phyloP scores from a whole-genome alignment of 495 filamentous ascomycete species.

The Hypoxylon fragiforme region DNA sequence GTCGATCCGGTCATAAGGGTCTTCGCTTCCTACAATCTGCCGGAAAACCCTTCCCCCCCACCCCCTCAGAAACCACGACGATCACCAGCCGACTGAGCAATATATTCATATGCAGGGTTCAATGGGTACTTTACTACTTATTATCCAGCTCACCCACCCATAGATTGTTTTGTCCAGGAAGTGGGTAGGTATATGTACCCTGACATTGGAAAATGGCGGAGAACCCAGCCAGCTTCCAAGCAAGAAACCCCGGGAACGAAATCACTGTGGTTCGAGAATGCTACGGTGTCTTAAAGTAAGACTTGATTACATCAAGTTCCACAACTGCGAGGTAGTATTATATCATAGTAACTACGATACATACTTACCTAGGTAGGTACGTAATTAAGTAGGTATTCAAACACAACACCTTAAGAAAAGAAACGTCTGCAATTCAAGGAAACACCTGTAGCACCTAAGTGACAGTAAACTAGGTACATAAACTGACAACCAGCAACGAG shows the following conservation, averaged over 20 bases:
- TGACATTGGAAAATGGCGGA: constrained; percentile 6
- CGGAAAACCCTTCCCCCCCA: too few species aligned
- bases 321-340: too few species aligned
- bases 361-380: too few species aligned
- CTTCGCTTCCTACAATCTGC: constrained; percentile 9
- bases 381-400: too few species aligned
- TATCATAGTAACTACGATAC: too few species aligned
- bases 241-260: neutral
- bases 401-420: too few species aligned
- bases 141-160: too few species aligned
- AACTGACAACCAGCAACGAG: neutral
- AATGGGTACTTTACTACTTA: constrained; percentile 11
- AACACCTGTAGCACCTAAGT: too few species aligned
- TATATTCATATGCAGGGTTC: constrained; percentile 32
- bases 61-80: constrained; percentile 16
- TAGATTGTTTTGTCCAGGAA: constrained; percentile 8
- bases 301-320: too few species aligned
- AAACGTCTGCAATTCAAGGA: too few species aligned
- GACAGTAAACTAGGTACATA: too few species aligned
- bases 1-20: constrained; percentile 11
- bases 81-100: constrained; percentile 30
- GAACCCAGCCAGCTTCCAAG: constrained; percentile 13
- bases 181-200: neutral
- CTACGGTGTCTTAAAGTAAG: too few species aligned
- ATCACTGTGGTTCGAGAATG: neutral